phyloP scores from a whole-genome alignment of 129 eudicot species.

The Pulicaria dysenterica region DNA sequence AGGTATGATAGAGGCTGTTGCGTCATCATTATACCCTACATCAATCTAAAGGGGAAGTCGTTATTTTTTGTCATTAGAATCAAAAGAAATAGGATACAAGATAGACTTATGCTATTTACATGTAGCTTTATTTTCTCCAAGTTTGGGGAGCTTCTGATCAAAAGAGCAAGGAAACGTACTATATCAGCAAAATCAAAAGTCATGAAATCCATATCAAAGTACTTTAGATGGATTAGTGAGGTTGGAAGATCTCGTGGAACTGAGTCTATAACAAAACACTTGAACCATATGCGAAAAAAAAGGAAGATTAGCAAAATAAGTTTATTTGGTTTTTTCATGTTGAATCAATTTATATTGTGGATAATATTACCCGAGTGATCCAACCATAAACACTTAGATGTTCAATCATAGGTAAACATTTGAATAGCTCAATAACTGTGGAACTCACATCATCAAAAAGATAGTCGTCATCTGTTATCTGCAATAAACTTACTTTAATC shows the following conservation, averaged over 20 bases:
- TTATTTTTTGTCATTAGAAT: neutral
- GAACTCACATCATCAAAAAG: too few relatives aligned
- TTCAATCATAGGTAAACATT: too few relatives aligned
- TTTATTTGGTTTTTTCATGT: too few relatives aligned
- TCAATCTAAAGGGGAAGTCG: neutral
- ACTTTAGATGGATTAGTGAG: conserved; percentile 17
- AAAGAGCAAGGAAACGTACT: neutral
- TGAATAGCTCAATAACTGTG: too few relatives aligned
- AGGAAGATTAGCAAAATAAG: too few relatives aligned
- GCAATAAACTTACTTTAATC: too few relatives aligned
- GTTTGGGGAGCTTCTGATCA: neutral
- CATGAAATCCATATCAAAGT: neutral
- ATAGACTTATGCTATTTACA: neutral
- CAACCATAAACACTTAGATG: too few relatives aligned
- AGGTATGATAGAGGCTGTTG: too few relatives aligned
- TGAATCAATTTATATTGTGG: neutral
- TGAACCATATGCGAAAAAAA: neutral
- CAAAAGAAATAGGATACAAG: too few relatives aligned
- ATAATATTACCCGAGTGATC: too few relatives aligned
- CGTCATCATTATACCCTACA: too few relatives aligned
- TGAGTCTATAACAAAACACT: neutral
- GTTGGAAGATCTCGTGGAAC: conserved; percentile 1
- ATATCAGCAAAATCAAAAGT: neutral
- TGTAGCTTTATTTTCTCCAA: neutral
- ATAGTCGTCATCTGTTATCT: too few relatives aligned